These are phyloP conservation scores for Phaeosphaeria sp. DNA, from an alignment of 2,329 filamentous ascomycete genomes.

Conservation along the genomic window DNA sequence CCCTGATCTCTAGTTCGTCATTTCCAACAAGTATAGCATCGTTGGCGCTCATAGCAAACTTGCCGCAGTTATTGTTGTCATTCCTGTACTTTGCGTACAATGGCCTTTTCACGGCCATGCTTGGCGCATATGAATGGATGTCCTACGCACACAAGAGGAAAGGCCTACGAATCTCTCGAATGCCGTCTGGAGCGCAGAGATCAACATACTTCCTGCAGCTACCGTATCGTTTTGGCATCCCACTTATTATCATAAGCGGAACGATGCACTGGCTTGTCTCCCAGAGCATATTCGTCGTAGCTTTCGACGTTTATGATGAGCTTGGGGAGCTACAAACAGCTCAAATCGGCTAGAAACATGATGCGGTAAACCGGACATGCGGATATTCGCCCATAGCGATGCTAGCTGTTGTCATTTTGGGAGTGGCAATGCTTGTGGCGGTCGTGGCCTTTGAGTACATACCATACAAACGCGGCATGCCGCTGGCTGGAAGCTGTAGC, in stretches of 20 bases:
- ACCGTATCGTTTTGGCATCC: conserved; percentile 46
- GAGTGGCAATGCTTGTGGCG: conserved; percentile 15
- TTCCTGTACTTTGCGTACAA: conserved; percentile 57
- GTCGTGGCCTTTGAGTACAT: conserved; percentile 67
- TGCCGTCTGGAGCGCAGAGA: conserved; percentile 43
- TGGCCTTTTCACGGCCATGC: conserved; percentile 55
- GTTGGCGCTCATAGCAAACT: conserved; percentile 48
- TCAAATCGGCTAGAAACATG: neutral
- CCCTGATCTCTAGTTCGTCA: neutral
- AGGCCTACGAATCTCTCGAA: conserved; percentile 44
- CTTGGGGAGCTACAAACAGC: neutral
- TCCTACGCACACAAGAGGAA: conserved; percentile 41
- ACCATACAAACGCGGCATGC: conserved; percentile 77
- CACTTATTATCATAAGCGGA: conserved; percentile 40
- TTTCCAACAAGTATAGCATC: neutral
- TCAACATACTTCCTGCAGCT: conserved; percentile 50
- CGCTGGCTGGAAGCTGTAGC: conserved; percentile 78
- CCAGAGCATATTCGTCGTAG: conserved; percentile 50
- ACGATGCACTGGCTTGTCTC: conserved; percentile 54
- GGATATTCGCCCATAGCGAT: conserved; percentile 34
- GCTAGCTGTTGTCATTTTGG: conserved; percentile 20
- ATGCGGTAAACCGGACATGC: conserved; percentile 9
- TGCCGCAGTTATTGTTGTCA: conserved; percentile 55
- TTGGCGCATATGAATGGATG: conserved; percentile 56
- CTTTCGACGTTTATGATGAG: conserved; percentile 27